Conservation (phyloP, 2,329 filamentous ascomycete genomes). For the Trematosphaeria pertusa region DNA sequence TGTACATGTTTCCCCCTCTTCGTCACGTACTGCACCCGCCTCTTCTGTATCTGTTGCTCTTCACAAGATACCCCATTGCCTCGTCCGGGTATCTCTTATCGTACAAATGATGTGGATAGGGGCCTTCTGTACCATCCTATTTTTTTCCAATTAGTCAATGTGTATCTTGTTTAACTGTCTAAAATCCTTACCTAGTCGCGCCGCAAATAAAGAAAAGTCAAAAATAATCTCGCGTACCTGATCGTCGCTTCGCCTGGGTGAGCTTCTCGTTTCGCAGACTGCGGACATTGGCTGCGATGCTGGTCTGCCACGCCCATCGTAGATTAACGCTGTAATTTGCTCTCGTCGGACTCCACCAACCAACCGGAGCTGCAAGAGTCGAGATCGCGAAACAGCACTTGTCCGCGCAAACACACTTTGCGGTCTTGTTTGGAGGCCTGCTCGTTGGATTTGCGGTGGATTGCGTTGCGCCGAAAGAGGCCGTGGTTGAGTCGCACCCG, state of each 20-base stretch:
- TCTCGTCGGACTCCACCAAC: background rate
- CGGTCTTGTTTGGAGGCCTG: no score
- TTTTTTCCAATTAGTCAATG: slow-evolving; percentile 23
- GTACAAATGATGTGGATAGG: slow-evolving; percentile 19
- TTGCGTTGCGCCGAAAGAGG: no score
- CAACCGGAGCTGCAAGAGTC: background rate
- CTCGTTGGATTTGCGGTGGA: no score
- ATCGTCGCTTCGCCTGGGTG: background rate
- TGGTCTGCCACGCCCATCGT: background rate
- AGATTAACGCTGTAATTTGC: background rate
- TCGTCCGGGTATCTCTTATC: slow-evolving; percentile 25
- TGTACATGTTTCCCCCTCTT: slow-evolving; percentile 25
- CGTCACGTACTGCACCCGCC: slow-evolving; percentile 22
- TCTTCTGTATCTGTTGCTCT: slow-evolving; percentile 26
- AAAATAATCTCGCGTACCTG: slow-evolving; percentile 13
- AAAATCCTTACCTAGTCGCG: slow-evolving; percentile 10
- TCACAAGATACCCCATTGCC: slow-evolving; percentile 28
- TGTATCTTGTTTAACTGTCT: slow-evolving; percentile 39
- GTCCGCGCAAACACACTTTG: background rate
- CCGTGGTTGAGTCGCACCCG: no score
- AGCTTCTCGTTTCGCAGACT: background rate
- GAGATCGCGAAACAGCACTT: background rate
- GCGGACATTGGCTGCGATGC: background rate
- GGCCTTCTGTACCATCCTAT: slow-evolving; percentile 18
- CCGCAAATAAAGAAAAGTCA: slow-evolving; percentile 18